Evolutionary conservation across 129 eudicot species (phyloP).

Genomic region (Pulicaria dysenterica): DNA sequence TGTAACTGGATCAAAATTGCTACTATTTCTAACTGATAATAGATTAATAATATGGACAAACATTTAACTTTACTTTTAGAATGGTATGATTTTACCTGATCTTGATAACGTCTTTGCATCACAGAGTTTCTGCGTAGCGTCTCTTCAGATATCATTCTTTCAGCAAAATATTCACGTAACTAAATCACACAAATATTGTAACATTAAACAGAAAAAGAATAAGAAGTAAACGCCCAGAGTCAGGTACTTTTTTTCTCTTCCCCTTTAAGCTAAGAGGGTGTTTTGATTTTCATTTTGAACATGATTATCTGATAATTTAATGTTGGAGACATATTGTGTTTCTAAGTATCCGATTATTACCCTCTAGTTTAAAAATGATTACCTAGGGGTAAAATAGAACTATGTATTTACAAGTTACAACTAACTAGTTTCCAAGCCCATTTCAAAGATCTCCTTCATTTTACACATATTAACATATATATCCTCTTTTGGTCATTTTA

Average conservation of each 20-base stretch:
- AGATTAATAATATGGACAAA: not conserved
- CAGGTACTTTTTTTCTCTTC: not conserved
- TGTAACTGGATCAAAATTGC: not conserved
- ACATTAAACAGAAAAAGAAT: constrained; percentile 13
- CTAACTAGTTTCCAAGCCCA: not conserved
- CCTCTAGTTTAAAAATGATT: not conserved
- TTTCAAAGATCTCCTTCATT: not conserved
- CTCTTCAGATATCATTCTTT: constrained; percentile 79
- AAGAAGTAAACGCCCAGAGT: not conserved
- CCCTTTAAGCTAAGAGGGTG: not conserved
- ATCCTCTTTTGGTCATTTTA: not conserved
- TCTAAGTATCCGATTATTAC: not conserved
- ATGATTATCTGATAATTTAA: constrained; percentile 4
- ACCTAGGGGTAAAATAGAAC: not conserved
- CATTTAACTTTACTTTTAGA: constrained; percentile 5
- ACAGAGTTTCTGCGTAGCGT: constrained; percentile 68
- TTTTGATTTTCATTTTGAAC: constrained; percentile 1
- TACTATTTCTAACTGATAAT: constrained; percentile 6
- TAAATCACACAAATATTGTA: constrained; percentile 31
- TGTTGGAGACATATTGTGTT: not conserved
- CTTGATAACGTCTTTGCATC: constrained; percentile 57
- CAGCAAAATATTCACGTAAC: constrained; percentile 71
- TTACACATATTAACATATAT: not conserved
- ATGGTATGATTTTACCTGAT: constrained; percentile 42
- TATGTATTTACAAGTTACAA: not conserved